Evolutionary conservation across 345 rosid genomes (phyloP), one percentile per base, ranked within the genome.

Genomic region (Melaleuca quinquenervia): DNA sequence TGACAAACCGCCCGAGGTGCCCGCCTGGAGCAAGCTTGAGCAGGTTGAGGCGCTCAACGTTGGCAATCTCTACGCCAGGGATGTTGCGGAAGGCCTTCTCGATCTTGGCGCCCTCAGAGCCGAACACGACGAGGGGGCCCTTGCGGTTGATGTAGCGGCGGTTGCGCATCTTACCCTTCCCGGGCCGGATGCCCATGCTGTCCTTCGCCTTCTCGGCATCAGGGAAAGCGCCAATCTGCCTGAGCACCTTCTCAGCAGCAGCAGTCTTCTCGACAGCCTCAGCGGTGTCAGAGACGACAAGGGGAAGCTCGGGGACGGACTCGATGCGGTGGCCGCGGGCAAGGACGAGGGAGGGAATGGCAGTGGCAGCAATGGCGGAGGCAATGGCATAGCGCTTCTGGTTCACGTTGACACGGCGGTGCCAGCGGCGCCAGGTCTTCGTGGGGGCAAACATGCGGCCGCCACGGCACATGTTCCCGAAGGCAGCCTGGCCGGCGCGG

Each of bases 1-100:
- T 88, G 60, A 91, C 91, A 58, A 91, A 91, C 27, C 93, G 86
- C 12, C 93, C 93, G 3, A 91, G 85, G 86, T 91, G 93, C 26
- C 93, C 93, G 44, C 93, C 93, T 9, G 93, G 93, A 8, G 93
- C 91, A n/a, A 91, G 89, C 86, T 90, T 91, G 51, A 91, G 84
- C 62, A 91, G 84, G 82, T 91, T 91, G 45, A 91, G 89, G n/a
- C 93, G 83, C 51, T 91, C 93, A 12, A 90, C 93, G 36, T 89
- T 91, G 18, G 90, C 91, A 3, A 91, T 80, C 85, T 91, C 93
- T 2, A 91, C 91, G 7, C 93, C 93, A 0, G 93, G 93, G 85
- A 91, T 87, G 85, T 91, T 91, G n/a, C 93, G 55, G 83, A 91
- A 91, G 22, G 93, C 91, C 88, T 89, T 91, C 7, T 88, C 91